phyloP scores from a whole-genome alignment of 2,329 filamentous ascomycete genomes.

The Phialemoniopsis sp. region DNA sequence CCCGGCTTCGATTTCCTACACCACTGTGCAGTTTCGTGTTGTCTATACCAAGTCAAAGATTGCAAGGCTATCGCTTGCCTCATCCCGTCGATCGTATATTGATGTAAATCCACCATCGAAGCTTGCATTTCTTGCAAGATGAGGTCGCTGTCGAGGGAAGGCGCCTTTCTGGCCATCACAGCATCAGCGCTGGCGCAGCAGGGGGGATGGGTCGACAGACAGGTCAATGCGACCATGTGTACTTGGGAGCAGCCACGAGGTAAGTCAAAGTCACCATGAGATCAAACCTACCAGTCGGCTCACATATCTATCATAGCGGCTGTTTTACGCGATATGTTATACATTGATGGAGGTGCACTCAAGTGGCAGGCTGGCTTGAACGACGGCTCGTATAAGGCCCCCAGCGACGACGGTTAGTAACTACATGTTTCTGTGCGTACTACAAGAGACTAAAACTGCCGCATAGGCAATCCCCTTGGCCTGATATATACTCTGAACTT shows the following conservation, averaged over 20 bases:
- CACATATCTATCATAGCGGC: slow-evolving; percentile 35
- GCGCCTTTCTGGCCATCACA: slow-evolving; percentile 17
- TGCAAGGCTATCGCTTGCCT: too few relatives aligned
- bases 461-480: slow-evolving; percentile 45
- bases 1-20: too few relatives aligned
- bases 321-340: slow-evolving; percentile 57
- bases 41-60: too few relatives aligned
- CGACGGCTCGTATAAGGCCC: slow-evolving; percentile 28
- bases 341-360: slow-evolving; percentile 59
- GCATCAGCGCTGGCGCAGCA: slow-evolving; percentile 33
- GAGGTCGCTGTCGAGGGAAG: too few relatives aligned
- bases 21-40: too few relatives aligned
- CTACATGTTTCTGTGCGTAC: not conserved
- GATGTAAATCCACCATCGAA: too few relatives aligned
- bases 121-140: too few relatives aligned
- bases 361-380: slow-evolving; percentile 46
- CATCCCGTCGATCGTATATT: too few relatives aligned
- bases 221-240: slow-evolving; percentile 58
- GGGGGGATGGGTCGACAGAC: slow-evolving; percentile 41
- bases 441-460: slow-evolving; percentile 6
- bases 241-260: slow-evolving; percentile 46
- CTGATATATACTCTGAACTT: slow-evolving; percentile 56
- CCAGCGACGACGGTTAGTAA: slow-evolving; percentile 35
- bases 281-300: not conserved
- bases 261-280: slow-evolving; percentile 15